Evolutionary conservation across 2,329 filamentous ascomycete species (phyloP).

Genomic region (Fusarium xyrophilum): DNA sequence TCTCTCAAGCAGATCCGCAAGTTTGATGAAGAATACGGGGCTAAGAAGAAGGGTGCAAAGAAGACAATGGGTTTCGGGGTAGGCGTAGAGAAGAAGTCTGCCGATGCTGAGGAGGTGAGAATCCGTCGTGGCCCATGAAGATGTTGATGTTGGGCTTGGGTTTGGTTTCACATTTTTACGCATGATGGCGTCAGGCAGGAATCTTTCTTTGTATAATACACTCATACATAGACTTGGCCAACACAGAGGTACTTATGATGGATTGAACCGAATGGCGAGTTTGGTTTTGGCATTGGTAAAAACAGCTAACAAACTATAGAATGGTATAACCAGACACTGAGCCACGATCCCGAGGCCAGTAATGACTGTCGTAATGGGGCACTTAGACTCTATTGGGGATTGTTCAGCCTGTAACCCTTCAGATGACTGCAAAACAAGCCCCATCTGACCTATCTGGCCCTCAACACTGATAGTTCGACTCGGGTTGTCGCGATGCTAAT

Average conservation of each 20-base stretch:
- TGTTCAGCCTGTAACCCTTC: background rate
- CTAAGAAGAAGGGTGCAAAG: constrained; percentile 72
- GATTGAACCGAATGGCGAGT: background rate
- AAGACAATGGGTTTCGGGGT: constrained; percentile 67
- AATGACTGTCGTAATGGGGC: background rate
- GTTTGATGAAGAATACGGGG: constrained; percentile 95
- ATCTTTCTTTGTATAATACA: constrained; percentile 18
- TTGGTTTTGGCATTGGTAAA: background rate
- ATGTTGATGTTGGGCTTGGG: background rate
- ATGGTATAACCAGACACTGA: background rate
- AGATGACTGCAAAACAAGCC: background rate
- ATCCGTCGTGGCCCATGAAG: constrained; percentile 46
- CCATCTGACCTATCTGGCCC: background rate
- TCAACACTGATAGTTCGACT: background rate
- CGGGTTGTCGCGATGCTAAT: background rate
- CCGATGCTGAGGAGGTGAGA: constrained; percentile 54
- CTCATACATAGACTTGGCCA: constrained; percentile 29
- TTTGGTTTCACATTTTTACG: background rate
- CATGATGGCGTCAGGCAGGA: constrained; percentile 10
- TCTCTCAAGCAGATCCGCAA: constrained; percentile 85
- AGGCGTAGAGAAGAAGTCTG: constrained; percentile 45
- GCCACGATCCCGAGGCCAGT: background rate
- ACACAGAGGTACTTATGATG: constrained; percentile 3
- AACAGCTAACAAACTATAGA: background rate
- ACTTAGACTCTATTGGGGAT: background rate